Base-by-base conservation (phyloP, 73 alveolate genomes). In the Paramecium primaurelia region DNA sequence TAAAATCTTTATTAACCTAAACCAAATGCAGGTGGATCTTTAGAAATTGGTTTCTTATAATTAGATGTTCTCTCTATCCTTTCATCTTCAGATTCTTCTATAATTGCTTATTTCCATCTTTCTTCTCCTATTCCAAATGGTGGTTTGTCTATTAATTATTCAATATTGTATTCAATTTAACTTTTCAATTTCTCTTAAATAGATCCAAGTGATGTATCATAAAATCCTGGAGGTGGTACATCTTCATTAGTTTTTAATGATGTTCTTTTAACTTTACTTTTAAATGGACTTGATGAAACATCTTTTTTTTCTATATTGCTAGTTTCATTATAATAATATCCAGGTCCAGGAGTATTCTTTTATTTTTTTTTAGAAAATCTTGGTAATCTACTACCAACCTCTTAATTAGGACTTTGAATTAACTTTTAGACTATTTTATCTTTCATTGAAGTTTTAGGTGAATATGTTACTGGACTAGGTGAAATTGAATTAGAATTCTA, bases 41-140 rank as follows among this genome's bases (percentile, higher is more conserved):
- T 73, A 12, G 87, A 25, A 0, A 37, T 73, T 34, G 87, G 58
- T 36, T 32, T 40, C 18, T 25, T 42, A 32, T 42, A 45, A 47
- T 80, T 80, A 8, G 91, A 44, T 6, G 44, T 32, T 80, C 58
- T 80, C 8, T 80, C 91, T 5, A 54, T 18, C 9, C 69, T 54
- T 25, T 80, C 91, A 25, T 80, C 91, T 36, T 80, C 91, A 44
- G 77, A 80, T 36, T 80, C 91, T 22, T 80, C 91, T 10, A 80
- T 80, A 20, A 47, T 80, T 47, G 47, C 47, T 47, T 80, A 11
- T 28, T 80, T 80, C 47, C 47, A 80, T 80, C 91, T 80, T 28
- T 80, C 32, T 20, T 80, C 91, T 0, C 91, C 91, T 3, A 80
- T 42, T 6, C 75, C 75, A 49, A 80, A 80, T 25, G 91, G 91